A percentile compares a stretch with the other conserved stretches of the same genome.
phyloP scores from a whole-genome alignment of 2,329 filamentous ascomycete genomes.

The Akanthomyces lecanii region DNA sequence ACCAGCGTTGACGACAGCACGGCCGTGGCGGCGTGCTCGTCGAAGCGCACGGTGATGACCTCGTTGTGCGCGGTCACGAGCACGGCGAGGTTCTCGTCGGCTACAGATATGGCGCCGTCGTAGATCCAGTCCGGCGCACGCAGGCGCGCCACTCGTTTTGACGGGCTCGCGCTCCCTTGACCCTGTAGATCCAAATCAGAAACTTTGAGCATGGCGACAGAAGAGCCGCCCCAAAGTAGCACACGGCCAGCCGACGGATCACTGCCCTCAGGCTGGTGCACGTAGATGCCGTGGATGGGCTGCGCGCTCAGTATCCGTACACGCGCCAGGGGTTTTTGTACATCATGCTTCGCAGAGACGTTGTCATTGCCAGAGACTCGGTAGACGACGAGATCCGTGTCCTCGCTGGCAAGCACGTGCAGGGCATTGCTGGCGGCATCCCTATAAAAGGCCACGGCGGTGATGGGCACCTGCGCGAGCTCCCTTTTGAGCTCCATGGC shows the following conservation, averaged over 20 bases:
- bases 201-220: conserved; percentile 36
- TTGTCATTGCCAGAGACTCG: conserved; percentile 32
- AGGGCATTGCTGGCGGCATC: conserved; percentile 16
- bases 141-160: conserved; percentile 32
- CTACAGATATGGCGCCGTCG: conserved; percentile 54
- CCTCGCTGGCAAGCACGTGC: conserved; percentile 54
- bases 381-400: conserved; percentile 54
- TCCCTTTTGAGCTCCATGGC: conserved; percentile 27
- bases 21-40: conserved; percentile 28
- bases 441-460: conserved; percentile 52
- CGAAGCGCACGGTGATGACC: conserved; percentile 49
- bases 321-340: conserved; percentile 29
- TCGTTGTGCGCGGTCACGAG: conserved; percentile 87
- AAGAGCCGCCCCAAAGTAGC: conserved; percentile 68
- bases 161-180: no score
- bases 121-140: conserved; percentile 72
- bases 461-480: conserved; percentile 52
- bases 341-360: conserved; percentile 16
- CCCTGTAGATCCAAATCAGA: neutral
- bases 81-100: conserved; percentile 42
- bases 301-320: conserved; percentile 61
- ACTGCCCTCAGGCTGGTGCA: conserved; percentile 26
- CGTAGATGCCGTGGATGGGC: conserved; percentile 67
- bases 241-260: conserved; percentile 28
- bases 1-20: conserved; percentile 47